A percentile compares a stretch with the other conserved stretches of the same genome.
Conservation (phyloP, 2,329 filamentous ascomycete genomes). For the Phyllosticta citrichinensis region DNA sequence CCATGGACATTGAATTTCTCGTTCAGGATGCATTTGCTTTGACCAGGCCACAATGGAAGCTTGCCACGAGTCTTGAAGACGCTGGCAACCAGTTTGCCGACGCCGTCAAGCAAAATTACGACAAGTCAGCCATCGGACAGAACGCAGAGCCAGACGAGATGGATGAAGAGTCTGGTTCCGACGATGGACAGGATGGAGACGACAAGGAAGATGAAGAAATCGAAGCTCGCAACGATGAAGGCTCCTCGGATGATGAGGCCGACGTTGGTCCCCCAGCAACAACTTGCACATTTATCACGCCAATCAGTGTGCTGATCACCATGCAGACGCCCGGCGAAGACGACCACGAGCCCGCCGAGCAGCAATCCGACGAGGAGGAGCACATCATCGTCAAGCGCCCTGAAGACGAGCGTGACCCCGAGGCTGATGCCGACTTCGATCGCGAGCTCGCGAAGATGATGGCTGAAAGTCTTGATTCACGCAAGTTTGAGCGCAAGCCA, state of each 20-base stretch:
- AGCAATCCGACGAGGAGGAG: constrained; percentile 59
- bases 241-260: constrained; percentile 40
- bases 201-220: constrained; percentile 37
- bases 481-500: constrained; percentile 90
- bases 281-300: neutral
- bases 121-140: constrained; percentile 63
- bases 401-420: constrained; percentile 82
- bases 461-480: constrained; percentile 89
- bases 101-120: constrained; percentile 84
- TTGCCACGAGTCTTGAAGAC: constrained; percentile 71
- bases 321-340: constrained; percentile 29
- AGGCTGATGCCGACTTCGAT: constrained; percentile 94
- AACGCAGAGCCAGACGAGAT: constrained; percentile 58
- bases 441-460: constrained; percentile 98
- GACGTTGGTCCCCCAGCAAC: constrained; percentile 35
- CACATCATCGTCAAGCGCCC: constrained; percentile 84
- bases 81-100: constrained; percentile 75
- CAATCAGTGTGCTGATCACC: constrained; percentile 21
- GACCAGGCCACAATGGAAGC: constrained; percentile 85
- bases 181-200: constrained; percentile 54
- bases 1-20: constrained; percentile 96
- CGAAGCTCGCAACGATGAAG: constrained; percentile 12
- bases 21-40: constrained; percentile 84
- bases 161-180: constrained; percentile 58
- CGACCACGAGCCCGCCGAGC: constrained; percentile 21